Conservation (phyloP, 306 rosid genomes). For the Pyrus betulifolia region DNA sequence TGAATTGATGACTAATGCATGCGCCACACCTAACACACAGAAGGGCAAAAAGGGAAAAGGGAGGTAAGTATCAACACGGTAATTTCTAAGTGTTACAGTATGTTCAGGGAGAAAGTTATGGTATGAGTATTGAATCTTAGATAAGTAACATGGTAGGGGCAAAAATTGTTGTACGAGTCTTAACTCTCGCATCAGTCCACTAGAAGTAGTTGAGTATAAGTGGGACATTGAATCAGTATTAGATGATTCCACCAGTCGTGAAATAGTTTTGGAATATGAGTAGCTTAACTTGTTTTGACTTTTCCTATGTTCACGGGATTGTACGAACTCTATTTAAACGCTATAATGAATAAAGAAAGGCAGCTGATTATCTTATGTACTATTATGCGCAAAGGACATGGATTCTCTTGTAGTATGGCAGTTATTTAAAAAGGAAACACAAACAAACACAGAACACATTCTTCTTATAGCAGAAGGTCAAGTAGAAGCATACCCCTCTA, state of each 20-base stretch:
- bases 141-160: neutral
- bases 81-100: neutral
- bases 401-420: neutral
- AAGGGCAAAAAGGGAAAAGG: neutral
- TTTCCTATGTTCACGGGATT: neutral
- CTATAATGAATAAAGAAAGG: neutral
- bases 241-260: neutral
- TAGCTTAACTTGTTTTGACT: neutral
- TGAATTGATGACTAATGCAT: neutral
- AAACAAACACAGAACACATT: neutral
- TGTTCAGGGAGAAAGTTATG: neutral
- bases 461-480: neutral
- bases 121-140: neutral
- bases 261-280: neutral
- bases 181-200: neutral
- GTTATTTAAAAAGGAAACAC: neutral
- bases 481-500: conserved; percentile 71
- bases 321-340: neutral
- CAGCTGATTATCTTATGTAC: neutral
- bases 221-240: neutral
- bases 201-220: neutral
- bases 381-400: neutral
- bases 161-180: neutral
- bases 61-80: neutral
- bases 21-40: neutral